Evolutionary conservation across 2,329 filamentous ascomycete species (phyloP).

Genomic region (Pseudocercospora crystallina): DNA sequence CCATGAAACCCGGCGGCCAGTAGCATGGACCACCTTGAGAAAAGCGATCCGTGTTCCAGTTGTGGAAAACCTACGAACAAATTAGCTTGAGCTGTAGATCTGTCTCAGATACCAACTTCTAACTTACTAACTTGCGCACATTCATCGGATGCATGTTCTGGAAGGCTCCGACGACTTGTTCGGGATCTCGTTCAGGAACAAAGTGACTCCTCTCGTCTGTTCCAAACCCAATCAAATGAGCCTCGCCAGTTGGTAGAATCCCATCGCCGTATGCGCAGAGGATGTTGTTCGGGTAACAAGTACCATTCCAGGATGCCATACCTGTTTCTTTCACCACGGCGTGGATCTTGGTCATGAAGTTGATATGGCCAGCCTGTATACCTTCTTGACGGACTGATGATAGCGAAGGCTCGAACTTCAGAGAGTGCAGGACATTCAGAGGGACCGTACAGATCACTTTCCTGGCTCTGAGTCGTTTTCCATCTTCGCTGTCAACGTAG

Average conservation of each 20-base stretch:
- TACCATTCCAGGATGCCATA: too few relatives aligned
- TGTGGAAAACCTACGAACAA: neutral
- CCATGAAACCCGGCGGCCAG: slow-evolving; percentile 17
- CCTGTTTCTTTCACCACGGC: slow-evolving; percentile 1
- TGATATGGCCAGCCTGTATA: slow-evolving; percentile 30
- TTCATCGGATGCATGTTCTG: too few relatives aligned
- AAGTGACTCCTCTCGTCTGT: too few relatives aligned
- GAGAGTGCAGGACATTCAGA: slow-evolving; percentile 19
- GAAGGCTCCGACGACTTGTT: too few relatives aligned
- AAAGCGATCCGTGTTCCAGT: slow-evolving; percentile 26
- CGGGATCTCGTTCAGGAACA: too few relatives aligned
- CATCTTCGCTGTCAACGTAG: neutral
- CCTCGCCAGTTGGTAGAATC: too few relatives aligned
- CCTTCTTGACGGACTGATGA: slow-evolving; percentile 26
- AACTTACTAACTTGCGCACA: too few relatives aligned
- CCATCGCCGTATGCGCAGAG: slow-evolving; percentile 10
- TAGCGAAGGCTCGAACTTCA: slow-evolving; percentile 33
- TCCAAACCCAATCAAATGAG: too few relatives aligned
- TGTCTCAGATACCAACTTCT: too few relatives aligned
- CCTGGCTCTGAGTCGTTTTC: slow-evolving; percentile 2
- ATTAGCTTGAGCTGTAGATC: too few relatives aligned
- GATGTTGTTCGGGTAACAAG: slow-evolving; percentile 1
- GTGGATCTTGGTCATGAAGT: slow-evolving; percentile 34
- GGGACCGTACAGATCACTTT: slow-evolving; percentile 26
- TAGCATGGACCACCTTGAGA: slow-evolving; percentile 32